Evolutionary conservation across 352 stramenopile species (phyloP).

Genomic region (Sclerospora graminicola): DNA sequence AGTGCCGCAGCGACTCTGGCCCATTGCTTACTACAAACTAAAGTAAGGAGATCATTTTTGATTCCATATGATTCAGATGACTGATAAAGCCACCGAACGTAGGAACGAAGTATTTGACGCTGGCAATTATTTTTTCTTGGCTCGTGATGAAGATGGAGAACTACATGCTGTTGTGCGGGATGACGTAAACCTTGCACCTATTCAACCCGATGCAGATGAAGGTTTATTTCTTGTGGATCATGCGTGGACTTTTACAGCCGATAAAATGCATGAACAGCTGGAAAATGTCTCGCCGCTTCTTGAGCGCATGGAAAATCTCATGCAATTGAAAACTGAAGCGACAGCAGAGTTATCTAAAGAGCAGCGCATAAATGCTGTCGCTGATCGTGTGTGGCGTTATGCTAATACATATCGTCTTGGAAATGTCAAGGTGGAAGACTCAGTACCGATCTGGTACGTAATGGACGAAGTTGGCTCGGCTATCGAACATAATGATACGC

Average conservation of each 20-base stretch:
- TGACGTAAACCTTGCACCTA: slow-evolving; percentile 24
- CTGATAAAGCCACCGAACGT: slow-evolving; percentile 1
- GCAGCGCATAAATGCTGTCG: slow-evolving; percentile 18
- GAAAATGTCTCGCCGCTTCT: slow-evolving; percentile 22
- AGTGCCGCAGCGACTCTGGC: slow-evolving; percentile 33
- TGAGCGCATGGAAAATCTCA: slow-evolving; percentile 36
- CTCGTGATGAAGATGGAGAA: slow-evolving; percentile 33
- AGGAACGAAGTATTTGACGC: slow-evolving; percentile 41
- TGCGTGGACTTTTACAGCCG: slow-evolving; percentile 43
- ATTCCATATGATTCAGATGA: neutral
- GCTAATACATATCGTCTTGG: slow-evolving; percentile 42
- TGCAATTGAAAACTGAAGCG: slow-evolving; percentile 24
- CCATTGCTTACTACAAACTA: slow-evolving; percentile 38
- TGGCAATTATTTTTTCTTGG: slow-evolving; percentile 36
- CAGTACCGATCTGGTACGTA: slow-evolving; percentile 42
- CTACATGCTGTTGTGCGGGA: slow-evolving; percentile 35
- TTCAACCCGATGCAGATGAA: slow-evolving; percentile 28
- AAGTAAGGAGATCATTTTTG: slow-evolving; percentile 16
- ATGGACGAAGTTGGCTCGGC: slow-evolving; percentile 50
- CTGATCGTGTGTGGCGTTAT: slow-evolving; percentile 33
- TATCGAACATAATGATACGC: slow-evolving; percentile 32
- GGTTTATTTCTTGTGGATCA: slow-evolving; percentile 44
- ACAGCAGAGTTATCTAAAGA: slow-evolving; percentile 8
- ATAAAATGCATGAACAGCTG: slow-evolving; percentile 27
- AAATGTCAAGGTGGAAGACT: slow-evolving; percentile 30